phyloP scores from a whole-genome alignment of 2,329 filamentous ascomycete genomes.

The Aspergillus hortae region DNA sequence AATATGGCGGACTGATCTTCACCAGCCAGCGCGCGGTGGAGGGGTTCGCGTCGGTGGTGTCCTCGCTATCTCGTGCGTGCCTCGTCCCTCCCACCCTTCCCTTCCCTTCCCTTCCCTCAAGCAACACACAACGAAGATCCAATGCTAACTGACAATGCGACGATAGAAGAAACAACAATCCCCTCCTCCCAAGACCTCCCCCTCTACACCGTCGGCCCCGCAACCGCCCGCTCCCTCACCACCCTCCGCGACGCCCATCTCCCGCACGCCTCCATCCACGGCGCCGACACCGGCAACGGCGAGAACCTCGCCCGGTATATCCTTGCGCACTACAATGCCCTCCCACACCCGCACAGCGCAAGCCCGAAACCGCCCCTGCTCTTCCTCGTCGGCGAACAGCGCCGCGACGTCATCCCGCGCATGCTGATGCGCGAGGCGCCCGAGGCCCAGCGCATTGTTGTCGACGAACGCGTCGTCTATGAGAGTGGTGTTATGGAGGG shows the following conservation, averaged over 20 bases:
- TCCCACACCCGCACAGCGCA: conserved; percentile 10
- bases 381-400: conserved; percentile 86
- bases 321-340: conserved; percentile 65
- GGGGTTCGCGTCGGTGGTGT: conserved; percentile 35
- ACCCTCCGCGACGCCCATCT: conserved; percentile 41
- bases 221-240: conserved; percentile 62
- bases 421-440: conserved; percentile 63
- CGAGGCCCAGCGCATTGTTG: conserved; percentile 54
- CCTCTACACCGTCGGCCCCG: conserved; percentile 49
- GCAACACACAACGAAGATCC: neutral
- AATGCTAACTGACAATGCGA: no score
- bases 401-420: conserved; percentile 84
- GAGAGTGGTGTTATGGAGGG: conserved; percentile 77
- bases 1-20: conserved; percentile 49
- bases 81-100: neutral
- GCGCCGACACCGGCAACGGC: conserved; percentile 80
- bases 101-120: neutral
- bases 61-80: conserved; percentile 22
- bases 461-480: conserved; percentile 82
- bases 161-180: conserved; percentile 5
- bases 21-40: conserved; percentile 50
- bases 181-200: conserved; percentile 23
- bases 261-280: conserved; percentile 62
- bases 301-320: conserved; percentile 76
- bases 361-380: conserved; percentile 57